These are phyloP conservation scores for Posidonia oceanica DNA, from an alignment of 116 monocot genomes.

Conservation along the genomic window DNA sequence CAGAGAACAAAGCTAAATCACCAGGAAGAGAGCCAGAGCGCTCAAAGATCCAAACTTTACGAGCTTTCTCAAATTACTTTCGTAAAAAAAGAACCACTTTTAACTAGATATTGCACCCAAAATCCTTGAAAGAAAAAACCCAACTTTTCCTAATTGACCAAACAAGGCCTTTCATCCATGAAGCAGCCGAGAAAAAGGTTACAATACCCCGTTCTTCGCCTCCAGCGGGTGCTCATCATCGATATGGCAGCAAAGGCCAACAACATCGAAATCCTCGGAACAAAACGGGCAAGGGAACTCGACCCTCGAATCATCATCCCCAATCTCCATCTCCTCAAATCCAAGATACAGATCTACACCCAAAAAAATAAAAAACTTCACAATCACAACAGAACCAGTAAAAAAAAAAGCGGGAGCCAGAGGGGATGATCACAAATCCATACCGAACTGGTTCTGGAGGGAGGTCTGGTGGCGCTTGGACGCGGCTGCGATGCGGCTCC, in stretches of 20 bases:
- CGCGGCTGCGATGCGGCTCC: conserved; percentile 28
- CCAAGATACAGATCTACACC: conserved; percentile 17
- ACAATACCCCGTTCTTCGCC: conserved; percentile 72
- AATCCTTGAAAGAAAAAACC: not conserved
- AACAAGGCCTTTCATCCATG: no score
- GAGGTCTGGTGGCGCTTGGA: conserved; percentile 29
- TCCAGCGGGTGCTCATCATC: conserved; percentile 84
- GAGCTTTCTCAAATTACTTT: not conserved
- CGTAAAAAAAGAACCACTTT: not conserved
- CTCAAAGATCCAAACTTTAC: not conserved
- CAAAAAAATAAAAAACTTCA: not conserved
- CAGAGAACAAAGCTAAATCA: not conserved
- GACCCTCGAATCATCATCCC: conserved; percentile 31
- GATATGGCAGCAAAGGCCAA: conserved; percentile 81
- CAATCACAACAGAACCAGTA: not conserved
- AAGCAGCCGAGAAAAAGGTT: not conserved
- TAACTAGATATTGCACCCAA: not conserved
- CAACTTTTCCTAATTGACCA: not conserved
- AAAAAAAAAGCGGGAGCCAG: not conserved
- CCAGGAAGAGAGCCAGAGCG: not conserved
- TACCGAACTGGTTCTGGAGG: conserved; percentile 42
- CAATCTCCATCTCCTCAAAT: conserved; percentile 44
- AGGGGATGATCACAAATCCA: not conserved
- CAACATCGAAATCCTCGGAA: conserved; percentile 71
- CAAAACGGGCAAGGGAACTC: conserved; percentile 84